Base-by-base conservation (phyloP, 352 stramenopile genomes). In the Globisporangium cylindrosporum region DNA sequence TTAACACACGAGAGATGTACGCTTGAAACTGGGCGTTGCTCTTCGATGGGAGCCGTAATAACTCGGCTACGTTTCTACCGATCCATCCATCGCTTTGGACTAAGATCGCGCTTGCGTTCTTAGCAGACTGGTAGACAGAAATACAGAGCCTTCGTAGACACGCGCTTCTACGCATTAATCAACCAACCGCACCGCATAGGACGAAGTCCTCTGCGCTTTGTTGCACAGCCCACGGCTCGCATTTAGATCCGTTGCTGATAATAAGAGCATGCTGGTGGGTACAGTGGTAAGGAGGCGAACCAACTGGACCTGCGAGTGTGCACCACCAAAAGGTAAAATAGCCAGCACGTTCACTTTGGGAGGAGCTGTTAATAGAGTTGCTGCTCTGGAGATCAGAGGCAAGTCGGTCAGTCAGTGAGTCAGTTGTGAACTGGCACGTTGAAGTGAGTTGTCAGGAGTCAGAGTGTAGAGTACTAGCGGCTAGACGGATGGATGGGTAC, bases 51-150 rank as follows among this genome's bases (percentile, higher is more conserved):
- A 49, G 9, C 4, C 20, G 24, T n/a, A 25, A 34, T 25, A 34
- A 25, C 29, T 38, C 10, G 43, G 18, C 18, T 51, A 2, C 43
- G 8, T 24, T 12, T 51, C 43, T 51, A 24, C 18, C 18, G 18
- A 51, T 24, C 43, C 18, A 51, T 24, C 43, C 43, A 22, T 51
- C 20, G 3, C 29, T 43, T 25, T 32, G 12, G 56, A 38, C 32
- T 62, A 62, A 62, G 56, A 62, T 48, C 56, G 10, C 55, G 9
- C 20, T 46, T 48, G 55, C 25, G 55, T 61, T 61, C 29, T 61
- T 43, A 61, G n/a, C 54, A 22, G 14, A 20, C 53, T 22, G 24
- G 25, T 1, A 36, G 25, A 20, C 20, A 58, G 18, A 58, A 58
- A 59, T 20, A 59, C 18, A 59, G 27, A 20, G 4, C 14, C 29